A percentile compares a stretch with the other conserved stretches of the same genome.
phyloP scores from a whole-genome alignment of 768 basidiomycete species.

The Russula compacta region DNA sequence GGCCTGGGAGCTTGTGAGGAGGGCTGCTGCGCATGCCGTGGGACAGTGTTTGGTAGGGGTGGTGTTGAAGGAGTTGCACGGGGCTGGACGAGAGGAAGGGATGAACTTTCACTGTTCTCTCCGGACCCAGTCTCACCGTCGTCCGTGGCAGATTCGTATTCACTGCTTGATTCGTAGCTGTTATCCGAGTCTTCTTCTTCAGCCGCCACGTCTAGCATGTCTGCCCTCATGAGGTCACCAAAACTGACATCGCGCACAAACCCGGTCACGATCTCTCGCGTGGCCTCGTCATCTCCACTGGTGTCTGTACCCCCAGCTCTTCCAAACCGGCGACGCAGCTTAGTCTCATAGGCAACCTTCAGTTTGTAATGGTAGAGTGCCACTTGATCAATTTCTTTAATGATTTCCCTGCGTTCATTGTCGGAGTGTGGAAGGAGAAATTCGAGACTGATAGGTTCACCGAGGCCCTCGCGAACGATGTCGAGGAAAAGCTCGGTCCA shows the following conservation, averaged over 20 bases:
- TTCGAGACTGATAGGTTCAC: slow-evolving; percentile 67
- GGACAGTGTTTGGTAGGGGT: neutral
- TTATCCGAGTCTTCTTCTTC: slow-evolving; percentile 45
- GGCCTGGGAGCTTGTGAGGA: neutral
- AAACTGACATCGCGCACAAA: slow-evolving; percentile 78
- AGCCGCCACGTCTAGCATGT: slow-evolving; percentile 73
- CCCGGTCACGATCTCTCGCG: slow-evolving; percentile 67
- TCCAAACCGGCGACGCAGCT: slow-evolving; percentile 78
- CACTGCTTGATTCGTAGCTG: slow-evolving; percentile 33
- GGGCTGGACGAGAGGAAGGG: neutral
- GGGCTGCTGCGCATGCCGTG: neutral
- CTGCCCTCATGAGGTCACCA: slow-evolving; percentile 66
- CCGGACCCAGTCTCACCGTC: slow-evolving; percentile 24
- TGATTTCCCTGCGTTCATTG: slow-evolving; percentile 61
- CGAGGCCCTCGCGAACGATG: slow-evolving; percentile 81
- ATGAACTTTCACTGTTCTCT: slow-evolving; percentile 12
- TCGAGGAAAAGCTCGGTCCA: slow-evolving; percentile 97
- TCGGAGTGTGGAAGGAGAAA: slow-evolving; percentile 81
- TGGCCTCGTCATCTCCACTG: slow-evolving; percentile 76
- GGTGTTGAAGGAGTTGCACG: neutral
- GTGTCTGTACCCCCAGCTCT: slow-evolving; percentile 41
- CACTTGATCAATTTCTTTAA: slow-evolving; percentile 82
- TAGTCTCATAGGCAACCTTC: slow-evolving; percentile 88
- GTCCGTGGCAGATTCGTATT: slow-evolving; percentile 32
- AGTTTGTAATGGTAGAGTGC: slow-evolving; percentile 90